phyloP scores from a whole-genome alignment of 2,329 filamentous ascomycete species.

The Monilinia fructigena region DNA sequence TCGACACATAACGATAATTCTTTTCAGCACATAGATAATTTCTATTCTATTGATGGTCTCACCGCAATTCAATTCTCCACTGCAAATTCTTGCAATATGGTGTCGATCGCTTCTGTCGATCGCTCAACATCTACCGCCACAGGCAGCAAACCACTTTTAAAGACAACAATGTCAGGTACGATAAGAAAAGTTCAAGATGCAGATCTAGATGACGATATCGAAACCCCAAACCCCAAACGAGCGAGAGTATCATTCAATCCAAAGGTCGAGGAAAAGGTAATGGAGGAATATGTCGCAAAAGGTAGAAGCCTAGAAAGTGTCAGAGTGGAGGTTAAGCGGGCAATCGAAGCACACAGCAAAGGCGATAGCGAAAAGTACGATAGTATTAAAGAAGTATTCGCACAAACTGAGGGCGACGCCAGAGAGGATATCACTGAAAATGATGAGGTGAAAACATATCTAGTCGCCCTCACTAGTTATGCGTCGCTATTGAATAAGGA shows the following conservation, averaged over 20 bases:
- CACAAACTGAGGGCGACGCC: constrained; percentile 24
- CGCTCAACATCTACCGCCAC: constrained; percentile 5
- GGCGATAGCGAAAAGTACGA: constrained; percentile 62
- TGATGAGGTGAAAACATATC: constrained; percentile 53
- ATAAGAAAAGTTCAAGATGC: constrained; percentile 36
- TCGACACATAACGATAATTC: background rate
- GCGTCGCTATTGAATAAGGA: constrained; percentile 59
- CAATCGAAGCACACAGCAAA: constrained; percentile 54
- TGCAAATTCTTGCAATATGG: constrained; percentile 21
- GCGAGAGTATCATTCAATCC: constrained; percentile 39
- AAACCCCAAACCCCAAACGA: constrained; percentile 36
- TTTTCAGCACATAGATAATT: background rate
- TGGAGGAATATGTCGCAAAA: constrained; percentile 34
- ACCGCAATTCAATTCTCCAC: background rate
- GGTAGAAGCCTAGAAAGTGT: constrained; percentile 33
- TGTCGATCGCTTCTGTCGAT: constrained; percentile 15
- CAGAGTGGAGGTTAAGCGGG: constrained; percentile 40
- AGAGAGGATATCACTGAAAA: constrained; percentile 34
- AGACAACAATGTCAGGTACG: constrained; percentile 35
- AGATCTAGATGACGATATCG: constrained; percentile 33
- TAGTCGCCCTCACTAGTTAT: constrained; percentile 62
- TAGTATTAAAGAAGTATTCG: constrained; percentile 58
- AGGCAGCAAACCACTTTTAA: constrained; percentile 36
- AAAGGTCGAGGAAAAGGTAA: constrained; percentile 40
- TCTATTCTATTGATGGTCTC: constrained; percentile 18